A percentile compares a stretch with the other conserved stretches of the same genome.
Evolutionary conservation across 305 asterid genomes (phyloP).

Genomic region (Fraxinus latifolia): DNA sequence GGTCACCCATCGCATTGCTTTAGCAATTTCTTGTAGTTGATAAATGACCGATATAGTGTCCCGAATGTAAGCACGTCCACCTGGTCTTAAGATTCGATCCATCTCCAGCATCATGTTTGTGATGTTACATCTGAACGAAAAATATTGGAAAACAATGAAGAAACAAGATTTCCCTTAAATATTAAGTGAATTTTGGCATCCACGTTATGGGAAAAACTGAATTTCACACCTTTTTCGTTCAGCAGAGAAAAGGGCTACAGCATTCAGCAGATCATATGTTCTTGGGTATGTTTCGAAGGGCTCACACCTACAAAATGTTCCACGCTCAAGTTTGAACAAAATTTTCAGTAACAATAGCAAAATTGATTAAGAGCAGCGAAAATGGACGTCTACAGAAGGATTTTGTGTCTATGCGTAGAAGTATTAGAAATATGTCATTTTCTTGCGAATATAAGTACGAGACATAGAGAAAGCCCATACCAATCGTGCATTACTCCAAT

Average conservation of each 20-base stretch:
- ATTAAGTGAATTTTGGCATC: neutral
- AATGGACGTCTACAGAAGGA: neutral
- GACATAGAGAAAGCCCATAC: conserved; percentile 29
- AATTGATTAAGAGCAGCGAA: neutral
- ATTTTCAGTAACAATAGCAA: neutral
- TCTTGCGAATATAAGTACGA: neutral
- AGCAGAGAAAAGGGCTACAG: conserved; percentile 52
- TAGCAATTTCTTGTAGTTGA: conserved; percentile 43
- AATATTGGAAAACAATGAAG: neutral
- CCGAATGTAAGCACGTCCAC: conserved; percentile 54
- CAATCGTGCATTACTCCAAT: conserved; percentile 69
- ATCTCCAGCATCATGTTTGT: conserved; percentile 58
- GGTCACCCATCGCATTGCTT: conserved; percentile 58
- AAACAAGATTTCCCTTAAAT: neutral
- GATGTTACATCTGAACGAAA: conserved; percentile 40
- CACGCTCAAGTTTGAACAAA: neutral
- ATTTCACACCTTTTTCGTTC: conserved; percentile 44
- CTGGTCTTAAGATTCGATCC: conserved; percentile 59
- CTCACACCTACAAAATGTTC: conserved; percentile 47
- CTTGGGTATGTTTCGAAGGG: conserved; percentile 66
- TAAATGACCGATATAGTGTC: conserved; percentile 39
- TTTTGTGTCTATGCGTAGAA: neutral
- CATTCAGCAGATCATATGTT: conserved; percentile 57
- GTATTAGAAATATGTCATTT: neutral
- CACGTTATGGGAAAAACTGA: neutral